Evolutionary conservation across 768 basidiomycete genomes (phyloP), one percentile per base, ranked within the genome.

Genomic region (Macrolepiota fuliginosa): DNA sequence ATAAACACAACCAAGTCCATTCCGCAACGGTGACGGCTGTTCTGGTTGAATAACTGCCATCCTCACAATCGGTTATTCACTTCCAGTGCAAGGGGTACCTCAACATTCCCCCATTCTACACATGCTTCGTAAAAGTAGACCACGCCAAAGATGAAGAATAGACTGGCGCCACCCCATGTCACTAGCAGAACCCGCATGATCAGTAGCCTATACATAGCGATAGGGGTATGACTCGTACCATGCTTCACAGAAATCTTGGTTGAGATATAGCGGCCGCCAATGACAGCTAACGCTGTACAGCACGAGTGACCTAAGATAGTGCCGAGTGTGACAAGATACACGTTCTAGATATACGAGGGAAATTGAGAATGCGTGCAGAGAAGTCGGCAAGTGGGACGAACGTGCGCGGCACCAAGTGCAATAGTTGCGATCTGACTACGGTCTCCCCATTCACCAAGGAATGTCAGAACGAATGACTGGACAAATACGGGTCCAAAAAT

Each of bases 381-480:
- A 32, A 22, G 17, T 27, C 51, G 32, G 37, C 52, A 55, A 39
- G 17, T 55, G 24, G 40, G 19, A 76, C 77, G 40, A 70, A 98
- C 96, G 77, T 99, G 94, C 22, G 96, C 92, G 24, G 96, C 96
- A 1, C 92, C 96, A 56, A 98, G 79, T 4, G 94, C 96, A 64
- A 98, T 96, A 1, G 97, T 98, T 1, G 97, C 91, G 67, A 98
- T 94, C 77, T 99, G 96, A 69, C 94, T 96, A 56, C 96, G 78
- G 76, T 98, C 97, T 0, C 97, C 96, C 97, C 97, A 98, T 76
- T 99, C 97, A 10, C 96, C 97, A n/a, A 99, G 80, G 75, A 98
- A 98, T 0, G 96, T 98, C 62, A 99, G 80, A 35, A 96, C 78
- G 69, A 99, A 98, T 0, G 94, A 87, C 73, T 99, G 95, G 2